These are phyloP conservation scores for Westerdykella ornata DNA, from an alignment of 2,329 filamentous ascomycete species.

Conservation along the genomic window DNA sequence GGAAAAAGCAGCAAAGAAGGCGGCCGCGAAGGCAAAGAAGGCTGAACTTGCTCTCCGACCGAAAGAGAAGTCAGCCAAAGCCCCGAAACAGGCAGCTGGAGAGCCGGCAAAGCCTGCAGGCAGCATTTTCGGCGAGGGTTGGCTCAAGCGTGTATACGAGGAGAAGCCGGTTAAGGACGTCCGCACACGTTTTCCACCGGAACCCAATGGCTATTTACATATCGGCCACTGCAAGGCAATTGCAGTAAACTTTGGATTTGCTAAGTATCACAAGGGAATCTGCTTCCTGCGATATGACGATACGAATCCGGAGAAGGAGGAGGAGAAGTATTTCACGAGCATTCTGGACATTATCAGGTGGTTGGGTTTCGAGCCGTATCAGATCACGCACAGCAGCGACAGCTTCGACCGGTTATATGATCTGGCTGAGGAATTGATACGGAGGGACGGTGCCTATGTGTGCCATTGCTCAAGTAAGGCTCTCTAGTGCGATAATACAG, in stretches of 20 bases:
- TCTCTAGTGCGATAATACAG: neutral
- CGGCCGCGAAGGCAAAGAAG: conserved; percentile 39
- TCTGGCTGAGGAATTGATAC: conserved; percentile 77
- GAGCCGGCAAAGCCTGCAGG: conserved; percentile 18
- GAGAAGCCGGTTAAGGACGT: conserved; percentile 45
- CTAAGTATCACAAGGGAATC: conserved; percentile 70
- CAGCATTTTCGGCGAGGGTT: conserved; percentile 45
- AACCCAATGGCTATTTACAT: conserved; percentile 87
- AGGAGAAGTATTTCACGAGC: conserved; percentile 81
- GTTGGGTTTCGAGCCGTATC: conserved; percentile 74
- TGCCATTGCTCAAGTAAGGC: conserved; percentile 67
- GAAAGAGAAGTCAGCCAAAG: conserved; percentile 21
- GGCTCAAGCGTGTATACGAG: conserved; percentile 46
- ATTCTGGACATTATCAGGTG: conserved; percentile 83
- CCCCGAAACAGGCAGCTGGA: neutral
- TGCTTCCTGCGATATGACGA: conserved; percentile 82
- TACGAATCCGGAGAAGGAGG: conserved; percentile 89
- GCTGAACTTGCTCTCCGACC: conserved; percentile 38
- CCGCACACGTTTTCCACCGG: conserved; percentile 46
- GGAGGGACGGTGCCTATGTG: conserved; percentile 64
- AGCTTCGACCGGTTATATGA: conserved; percentile 86
- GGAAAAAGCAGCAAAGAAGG: conserved; percentile 47
- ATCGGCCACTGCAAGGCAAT: conserved; percentile 95
- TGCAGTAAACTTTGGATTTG: conserved; percentile 93
- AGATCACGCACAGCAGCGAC: conserved; percentile 82